Conservation (phyloP, 164 flowering plant species). For the Chimonanthus praecox region DNA sequence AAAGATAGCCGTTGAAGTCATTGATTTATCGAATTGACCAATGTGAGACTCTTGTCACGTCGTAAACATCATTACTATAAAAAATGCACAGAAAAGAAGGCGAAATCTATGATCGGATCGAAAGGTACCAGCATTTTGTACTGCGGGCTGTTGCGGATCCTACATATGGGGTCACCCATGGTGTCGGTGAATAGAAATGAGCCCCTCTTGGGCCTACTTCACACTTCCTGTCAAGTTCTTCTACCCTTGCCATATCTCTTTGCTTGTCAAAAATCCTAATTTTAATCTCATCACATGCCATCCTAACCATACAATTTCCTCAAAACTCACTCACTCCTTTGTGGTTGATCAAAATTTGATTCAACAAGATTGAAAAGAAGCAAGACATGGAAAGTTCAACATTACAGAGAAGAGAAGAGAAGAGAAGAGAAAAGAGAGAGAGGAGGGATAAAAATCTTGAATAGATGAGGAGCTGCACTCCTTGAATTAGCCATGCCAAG, state of each 20-base stretch:
- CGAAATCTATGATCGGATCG: background rate
- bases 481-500: background rate
- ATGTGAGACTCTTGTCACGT: too few species aligned
- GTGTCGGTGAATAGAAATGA: slow-evolving; percentile 50
- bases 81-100: background rate
- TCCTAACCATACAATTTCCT: slow-evolving; percentile 2
- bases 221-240: slow-evolving; percentile 54
- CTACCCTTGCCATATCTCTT: slow-evolving; percentile 37
- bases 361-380: background rate
- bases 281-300: slow-evolving; percentile 26
- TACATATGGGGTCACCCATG: slow-evolving; percentile 72
- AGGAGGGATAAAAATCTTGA: background rate
- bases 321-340: background rate
- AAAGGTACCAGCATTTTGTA: slow-evolving; percentile 53
- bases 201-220: slow-evolving; percentile 46
- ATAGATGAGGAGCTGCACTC: background rate
- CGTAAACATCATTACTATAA: too few species aligned
- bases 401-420: background rate
- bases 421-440: background rate
- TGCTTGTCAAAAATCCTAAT: slow-evolving; percentile 42
- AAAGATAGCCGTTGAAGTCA: too few species aligned
- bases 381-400: background rate
- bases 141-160: slow-evolving; percentile 36
- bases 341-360: background rate
- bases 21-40: too few species aligned